Percentiles rank a stretch among this genome's conserved stretches.
These are phyloP conservation scores for Plectranthus barbatus DNA, from an alignment of 257 asterid genomes.

Conservation along the genomic window DNA sequence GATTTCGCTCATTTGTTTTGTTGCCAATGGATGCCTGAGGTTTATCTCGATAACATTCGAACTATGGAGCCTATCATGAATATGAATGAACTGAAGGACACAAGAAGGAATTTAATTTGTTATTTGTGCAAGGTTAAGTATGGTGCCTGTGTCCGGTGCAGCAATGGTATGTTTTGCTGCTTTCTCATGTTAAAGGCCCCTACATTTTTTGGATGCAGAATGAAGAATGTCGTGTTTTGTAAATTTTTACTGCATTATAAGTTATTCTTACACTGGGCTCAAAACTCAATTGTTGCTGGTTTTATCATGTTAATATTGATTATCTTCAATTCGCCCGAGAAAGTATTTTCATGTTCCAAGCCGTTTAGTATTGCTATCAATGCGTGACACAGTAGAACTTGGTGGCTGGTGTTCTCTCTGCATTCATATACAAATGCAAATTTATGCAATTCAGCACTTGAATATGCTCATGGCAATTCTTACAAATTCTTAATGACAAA, in stretches of 20 bases:
- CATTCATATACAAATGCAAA: background rate
- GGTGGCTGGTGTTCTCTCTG: background rate
- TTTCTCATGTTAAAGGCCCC: conserved; percentile 32
- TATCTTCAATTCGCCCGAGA: background rate
- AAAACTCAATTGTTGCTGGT: background rate
- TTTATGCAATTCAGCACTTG: background rate
- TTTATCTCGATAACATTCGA: conserved; percentile 69
- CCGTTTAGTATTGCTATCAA: background rate
- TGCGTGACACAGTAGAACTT: conserved; percentile 4
- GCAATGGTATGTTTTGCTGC: conserved; percentile 80
- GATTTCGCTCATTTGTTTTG: conserved; percentile 89
- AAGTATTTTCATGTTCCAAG: conserved; percentile 1
- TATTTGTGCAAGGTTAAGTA: conserved; percentile 84
- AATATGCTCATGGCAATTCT: too few relatives aligned
- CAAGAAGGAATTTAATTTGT: conserved; percentile 70
- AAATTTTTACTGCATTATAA: conserved; percentile 2
- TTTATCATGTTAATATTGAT: conserved; percentile 14
- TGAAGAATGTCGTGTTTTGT: conserved; percentile 21
- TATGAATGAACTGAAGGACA: conserved; percentile 57
- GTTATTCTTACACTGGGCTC: background rate
- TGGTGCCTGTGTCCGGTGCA: conserved; percentile 97
- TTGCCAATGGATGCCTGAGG: conserved; percentile 94
- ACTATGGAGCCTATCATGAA: conserved; percentile 86
- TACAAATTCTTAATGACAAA: too few relatives aligned
- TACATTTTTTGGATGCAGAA: conserved; percentile 32